phyloP scores from a whole-genome alignment of 345 rosid genomes.

The Populus tremula region DNA sequence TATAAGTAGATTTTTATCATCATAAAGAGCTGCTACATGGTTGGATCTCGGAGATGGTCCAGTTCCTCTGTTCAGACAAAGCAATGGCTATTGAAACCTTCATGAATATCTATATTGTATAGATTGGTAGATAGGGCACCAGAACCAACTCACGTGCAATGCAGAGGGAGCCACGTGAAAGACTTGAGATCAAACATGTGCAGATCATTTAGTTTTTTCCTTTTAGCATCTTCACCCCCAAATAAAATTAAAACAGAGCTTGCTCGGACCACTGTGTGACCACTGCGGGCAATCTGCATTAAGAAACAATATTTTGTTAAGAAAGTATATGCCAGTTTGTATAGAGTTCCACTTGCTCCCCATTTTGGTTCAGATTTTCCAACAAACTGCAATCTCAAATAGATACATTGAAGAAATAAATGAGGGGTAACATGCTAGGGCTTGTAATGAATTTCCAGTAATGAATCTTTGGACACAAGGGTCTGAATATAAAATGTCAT shows the following conservation, averaged over 20 bases:
- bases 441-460: neutral
- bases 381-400: neutral
- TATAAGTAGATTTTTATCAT: slow-evolving; percentile 69
- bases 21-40: slow-evolving; percentile 85
- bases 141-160: slow-evolving; percentile 75
- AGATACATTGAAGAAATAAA: neutral
- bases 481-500: neutral
- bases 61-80: slow-evolving; percentile 57
- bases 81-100: slow-evolving; percentile 3
- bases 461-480: neutral
- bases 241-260: slow-evolving; percentile 73
- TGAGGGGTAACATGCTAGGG: neutral
- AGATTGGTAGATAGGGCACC: neutral
- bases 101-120: neutral
- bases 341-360: neutral
- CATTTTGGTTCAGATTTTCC: neutral
- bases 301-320: slow-evolving; percentile 7
- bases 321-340: neutral
- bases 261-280: slow-evolving; percentile 89
- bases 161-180: slow-evolving; percentile 90
- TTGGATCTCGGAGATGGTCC: slow-evolving; percentile 82
- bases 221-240: slow-evolving; percentile 92
- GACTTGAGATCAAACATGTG: slow-evolving; percentile 97
- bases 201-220: slow-evolving; percentile 86
- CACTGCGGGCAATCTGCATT: slow-evolving; percentile 78